Conservation (phyloP, 176 grass and related monocot species). For the Musa schizocarpa region DNA sequence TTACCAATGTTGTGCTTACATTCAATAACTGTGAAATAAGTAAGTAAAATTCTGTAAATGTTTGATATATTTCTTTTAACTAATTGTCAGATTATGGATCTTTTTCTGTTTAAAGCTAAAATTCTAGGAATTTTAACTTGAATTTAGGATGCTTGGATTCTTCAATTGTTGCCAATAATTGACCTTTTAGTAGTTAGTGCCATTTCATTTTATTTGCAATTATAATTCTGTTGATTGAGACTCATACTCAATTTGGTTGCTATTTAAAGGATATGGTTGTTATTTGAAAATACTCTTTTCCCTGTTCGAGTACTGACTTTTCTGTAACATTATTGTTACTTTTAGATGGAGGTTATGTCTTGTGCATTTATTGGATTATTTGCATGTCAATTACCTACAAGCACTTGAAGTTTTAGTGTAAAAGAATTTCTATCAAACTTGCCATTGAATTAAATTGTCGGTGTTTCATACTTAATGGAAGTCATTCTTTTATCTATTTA, state of each 20-base stretch:
- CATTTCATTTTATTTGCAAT: not conserved
- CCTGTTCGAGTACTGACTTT: too few species aligned
- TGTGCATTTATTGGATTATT: not conserved
- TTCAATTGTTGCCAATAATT: too few species aligned
- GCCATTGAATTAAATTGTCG: too few species aligned
- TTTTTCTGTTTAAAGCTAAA: not conserved
- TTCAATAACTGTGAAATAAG: slow-evolving; percentile 95
- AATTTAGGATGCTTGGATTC: too few species aligned
- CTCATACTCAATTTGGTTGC: too few species aligned
- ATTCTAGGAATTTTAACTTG: too few species aligned
- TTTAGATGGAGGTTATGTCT: not conserved
- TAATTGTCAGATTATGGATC: not conserved
- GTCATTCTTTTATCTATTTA: too few species aligned
- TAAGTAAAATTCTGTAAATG: slow-evolving; percentile 18
- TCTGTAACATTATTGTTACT: too few species aligned
- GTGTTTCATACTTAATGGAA: too few species aligned
- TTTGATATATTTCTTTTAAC: not conserved
- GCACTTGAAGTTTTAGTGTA: too few species aligned
- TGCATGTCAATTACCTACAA: not conserved
- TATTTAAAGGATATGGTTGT: not conserved
- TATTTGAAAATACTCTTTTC: not conserved
- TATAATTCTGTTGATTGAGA: not conserved
- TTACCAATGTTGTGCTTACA: slow-evolving; percentile 78
- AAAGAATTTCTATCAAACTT: too few species aligned
- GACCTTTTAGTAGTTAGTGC: not conserved